Evolutionary conservation across 2,329 filamentous ascomycete genomes (phyloP), one percentile per base, ranked within the genome.

Genomic region (Neonectria neomacrospora): DNA sequence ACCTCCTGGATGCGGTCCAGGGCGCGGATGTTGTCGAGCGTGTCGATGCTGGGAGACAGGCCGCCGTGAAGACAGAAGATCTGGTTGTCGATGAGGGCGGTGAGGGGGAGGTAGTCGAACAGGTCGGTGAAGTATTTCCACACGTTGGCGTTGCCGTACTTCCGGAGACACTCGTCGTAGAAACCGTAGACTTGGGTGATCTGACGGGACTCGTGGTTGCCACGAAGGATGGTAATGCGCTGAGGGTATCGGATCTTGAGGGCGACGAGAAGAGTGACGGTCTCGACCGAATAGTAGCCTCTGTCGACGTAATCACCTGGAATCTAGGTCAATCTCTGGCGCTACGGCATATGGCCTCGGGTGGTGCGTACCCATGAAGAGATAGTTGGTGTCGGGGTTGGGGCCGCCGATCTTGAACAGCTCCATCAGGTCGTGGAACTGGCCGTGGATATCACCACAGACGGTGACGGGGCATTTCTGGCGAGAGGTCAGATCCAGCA

Each of bases 81-180:
- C 84, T 98, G 95, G 83, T 97, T 97, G 82, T 99, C 95, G 80
- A 99, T 97, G 74, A 99, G 89, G 72, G 96, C 96, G 69, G 95
- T 97, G 71, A 99, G 88, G 70, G 96, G 95, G 41, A 99, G 92
- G 83, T 96, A 99, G 83, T 99, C 96, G 82, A 99, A 99, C 58
- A 99, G 90, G 80, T 99, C 95, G 77, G 94, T 97, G 79, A 97
- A 99, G 79, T 93, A 97, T 85, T 97, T 97, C 96, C 96, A 99
- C 68, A 99, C 96, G 73, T 97, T 98, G 67, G 96, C 95, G 77
- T 97, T 98, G 79, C 96, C 96, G 79, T 99, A 99, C 84, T 99
- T 99, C 78, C 94, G 92, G 74, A 98, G 88, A 79, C 96, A 99
- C 80, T 99, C 96, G 79, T 98, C 96, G 84, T 99, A 99, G 84